Conservation (phyloP, 2,329 filamentous ascomycete species). For the Graphium sp. region DNA sequence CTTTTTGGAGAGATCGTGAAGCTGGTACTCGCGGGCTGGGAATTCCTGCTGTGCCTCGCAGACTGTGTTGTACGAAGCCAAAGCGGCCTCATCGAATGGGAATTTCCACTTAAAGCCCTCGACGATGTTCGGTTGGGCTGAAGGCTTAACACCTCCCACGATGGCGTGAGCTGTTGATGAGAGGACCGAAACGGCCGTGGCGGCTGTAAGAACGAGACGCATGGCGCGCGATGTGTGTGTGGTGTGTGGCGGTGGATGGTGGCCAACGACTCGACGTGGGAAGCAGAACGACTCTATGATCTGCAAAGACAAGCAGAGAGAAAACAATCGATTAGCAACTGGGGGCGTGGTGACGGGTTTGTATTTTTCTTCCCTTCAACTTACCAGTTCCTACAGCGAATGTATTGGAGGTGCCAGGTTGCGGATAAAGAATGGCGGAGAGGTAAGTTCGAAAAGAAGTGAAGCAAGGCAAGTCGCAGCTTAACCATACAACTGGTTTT, state of each 20-base stretch:
- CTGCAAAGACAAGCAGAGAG: too few species aligned
- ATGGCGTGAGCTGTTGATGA: constrained; percentile 11
- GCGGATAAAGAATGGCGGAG: too few species aligned
- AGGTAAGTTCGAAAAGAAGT: too few species aligned
- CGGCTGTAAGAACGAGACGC: constrained; percentile 2
- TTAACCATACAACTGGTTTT: too few species aligned
- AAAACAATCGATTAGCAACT: too few species aligned
- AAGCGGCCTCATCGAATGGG: constrained; percentile 16
- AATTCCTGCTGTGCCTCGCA: constrained; percentile 19
- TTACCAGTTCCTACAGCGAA: too few species aligned
- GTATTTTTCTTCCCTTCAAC: too few species aligned
- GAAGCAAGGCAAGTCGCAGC: too few species aligned
- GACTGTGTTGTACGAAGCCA: constrained; percentile 13
- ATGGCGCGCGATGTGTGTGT: constrained; percentile 5
- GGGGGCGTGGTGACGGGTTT: too few species aligned
- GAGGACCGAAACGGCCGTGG: constrained; percentile 3
- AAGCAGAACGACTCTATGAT: too few species aligned
- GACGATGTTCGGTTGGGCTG: constrained; percentile 15
- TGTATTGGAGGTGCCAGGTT: too few species aligned
- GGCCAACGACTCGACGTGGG: too few species aligned
- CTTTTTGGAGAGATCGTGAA: constrained; percentile 21
- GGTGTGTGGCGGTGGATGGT: constrained; percentile 4
- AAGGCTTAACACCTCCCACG: constrained; percentile 9
- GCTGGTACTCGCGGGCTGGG: constrained; percentile 20
- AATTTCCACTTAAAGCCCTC: constrained; percentile 22